Base-by-base conservation (phyloP, 2,329 filamentous ascomycete species). In the Mycosphaerella arachidis region DNA sequence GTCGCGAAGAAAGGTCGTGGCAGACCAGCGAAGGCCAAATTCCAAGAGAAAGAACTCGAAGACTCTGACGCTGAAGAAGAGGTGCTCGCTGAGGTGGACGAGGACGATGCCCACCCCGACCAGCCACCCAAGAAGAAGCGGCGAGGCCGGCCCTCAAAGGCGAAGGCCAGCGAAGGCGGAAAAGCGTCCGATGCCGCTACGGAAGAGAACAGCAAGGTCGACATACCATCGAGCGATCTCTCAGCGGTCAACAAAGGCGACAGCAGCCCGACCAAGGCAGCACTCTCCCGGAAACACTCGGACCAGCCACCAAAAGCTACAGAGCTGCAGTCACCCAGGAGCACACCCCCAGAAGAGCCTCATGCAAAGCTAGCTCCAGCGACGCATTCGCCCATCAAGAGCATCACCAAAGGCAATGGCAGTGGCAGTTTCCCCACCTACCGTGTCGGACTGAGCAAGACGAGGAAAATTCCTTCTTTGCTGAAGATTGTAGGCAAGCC, bases 361-460 rank as follows among this genome's bases (percentile, higher is more conserved):
- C 20, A 31, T 6, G n/a, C 43, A 18, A 56, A 63, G 57, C 53
- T 48, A 29, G 48, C 20, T 18, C 30, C 30, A 57, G 48, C 61
- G 10, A 56, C 60, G 6, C 67, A 69, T 52, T 69, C 66, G 6
- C 70, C 70, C 13, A 61, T 67, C 56, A 65, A 66, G 56, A 67
- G 66, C 56, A 52, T 52, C n/a, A 58, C 61, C 20, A 63, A 64
- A 13, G 76, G 74, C 57, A 73, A 37, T n/a, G 27, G 40, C 12
- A 43, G n/a, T 43, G 40, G 40, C 13, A 18, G 40, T 8, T 52
- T 52, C 16, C 77, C 4, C 72, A 75, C 2, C 77, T 75, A 59
- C 53, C 74, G 80, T 0, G 79, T 82, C 5, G 80, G 80, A 1
- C 66, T 82, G 59, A 82, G 79, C 67, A 79, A 77, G 55, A 73